Conservation (phyloP, 1,284 basidiomycete species). For the Puccinia horiana region DNA sequence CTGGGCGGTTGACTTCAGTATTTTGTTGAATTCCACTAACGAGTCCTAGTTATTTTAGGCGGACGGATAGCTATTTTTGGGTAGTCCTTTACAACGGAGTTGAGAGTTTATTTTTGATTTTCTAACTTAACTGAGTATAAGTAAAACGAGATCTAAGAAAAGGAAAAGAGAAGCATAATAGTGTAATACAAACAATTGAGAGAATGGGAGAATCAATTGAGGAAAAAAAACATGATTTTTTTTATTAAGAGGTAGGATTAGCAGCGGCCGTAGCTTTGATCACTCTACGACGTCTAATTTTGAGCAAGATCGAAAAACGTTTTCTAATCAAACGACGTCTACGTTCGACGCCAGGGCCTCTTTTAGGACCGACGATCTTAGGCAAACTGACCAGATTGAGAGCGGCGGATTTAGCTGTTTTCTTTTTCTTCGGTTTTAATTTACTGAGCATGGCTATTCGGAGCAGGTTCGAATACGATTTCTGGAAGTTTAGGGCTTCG, state of each 20-base stretch:
- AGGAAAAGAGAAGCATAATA: too few relatives aligned
- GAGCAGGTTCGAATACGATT: not conserved
- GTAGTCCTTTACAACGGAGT: too few relatives aligned
- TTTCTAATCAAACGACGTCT: slow-evolving; percentile 7
- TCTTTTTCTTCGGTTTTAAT: slow-evolving; percentile 33
- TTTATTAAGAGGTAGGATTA: not conserved
- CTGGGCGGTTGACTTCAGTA: too few relatives aligned
- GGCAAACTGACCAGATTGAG: not conserved
- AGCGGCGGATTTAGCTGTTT: not conserved
- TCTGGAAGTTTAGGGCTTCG: not conserved
- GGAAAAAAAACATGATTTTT: too few relatives aligned
- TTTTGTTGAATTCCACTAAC: too few relatives aligned
- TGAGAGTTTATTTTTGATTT: too few relatives aligned
- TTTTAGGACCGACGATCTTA: slow-evolving; percentile 21
- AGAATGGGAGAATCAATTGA: too few relatives aligned
- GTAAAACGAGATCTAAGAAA: too few relatives aligned
- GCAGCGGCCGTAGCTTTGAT: not conserved
- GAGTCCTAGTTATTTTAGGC: too few relatives aligned
- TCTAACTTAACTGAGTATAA: too few relatives aligned
- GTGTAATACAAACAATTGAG: too few relatives aligned
- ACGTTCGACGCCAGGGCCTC: slow-evolving; percentile 15
- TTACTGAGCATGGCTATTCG: not conserved
- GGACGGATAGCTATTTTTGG: too few relatives aligned
- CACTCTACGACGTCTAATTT: not conserved
- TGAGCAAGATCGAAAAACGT: not conserved